A percentile compares a stretch with the other conserved stretches of the same genome.
These are phyloP conservation scores for Aspergillus coremiiformis DNA, from an alignment of 495 filamentous ascomycete genomes.

Conservation along the genomic window DNA sequence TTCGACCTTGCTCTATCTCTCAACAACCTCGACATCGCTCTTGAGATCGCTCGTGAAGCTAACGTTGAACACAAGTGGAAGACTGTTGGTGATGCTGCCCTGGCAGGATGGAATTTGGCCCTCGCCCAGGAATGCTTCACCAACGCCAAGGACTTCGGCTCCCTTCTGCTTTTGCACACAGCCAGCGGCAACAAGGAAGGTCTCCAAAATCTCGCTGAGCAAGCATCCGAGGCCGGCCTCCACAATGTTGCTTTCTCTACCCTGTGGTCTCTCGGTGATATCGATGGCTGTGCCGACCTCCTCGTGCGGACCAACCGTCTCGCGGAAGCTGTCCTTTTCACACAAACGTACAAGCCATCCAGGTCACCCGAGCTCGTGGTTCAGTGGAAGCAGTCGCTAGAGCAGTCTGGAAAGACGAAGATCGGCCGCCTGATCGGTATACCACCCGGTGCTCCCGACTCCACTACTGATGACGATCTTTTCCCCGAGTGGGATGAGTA, in stretches of 20 bases:
- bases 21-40: constrained; percentile 73
- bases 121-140: constrained; percentile 90
- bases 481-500: constrained; percentile 97
- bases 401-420: constrained; percentile 72
- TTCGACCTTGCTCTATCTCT: constrained; percentile 88
- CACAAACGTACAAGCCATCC: constrained; percentile 89
- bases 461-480: constrained; percentile 71
- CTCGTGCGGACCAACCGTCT: constrained; percentile 67
- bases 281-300: constrained; percentile 73
- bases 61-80: constrained; percentile 98
- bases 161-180: constrained; percentile 77
- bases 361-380: constrained; percentile 58
- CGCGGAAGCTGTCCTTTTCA: constrained; percentile 83
- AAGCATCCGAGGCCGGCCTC: constrained; percentile 67
- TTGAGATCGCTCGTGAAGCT: constrained; percentile 72
- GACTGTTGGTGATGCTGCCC: constrained; percentile 84
- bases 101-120: constrained; percentile 75
- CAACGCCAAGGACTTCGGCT: constrained; percentile 82
- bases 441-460: constrained; percentile 51
- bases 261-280: constrained; percentile 79
- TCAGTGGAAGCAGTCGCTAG: constrained; percentile 74
- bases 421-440: constrained; percentile 74
- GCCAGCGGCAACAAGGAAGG: constrained; percentile 70
- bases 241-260: constrained; percentile 91
- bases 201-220: constrained; percentile 58